These are phyloP conservation scores for Colletotrichum sp. DNA, from an alignment of 2,329 filamentous ascomycete species.

Conservation along the genomic window DNA sequence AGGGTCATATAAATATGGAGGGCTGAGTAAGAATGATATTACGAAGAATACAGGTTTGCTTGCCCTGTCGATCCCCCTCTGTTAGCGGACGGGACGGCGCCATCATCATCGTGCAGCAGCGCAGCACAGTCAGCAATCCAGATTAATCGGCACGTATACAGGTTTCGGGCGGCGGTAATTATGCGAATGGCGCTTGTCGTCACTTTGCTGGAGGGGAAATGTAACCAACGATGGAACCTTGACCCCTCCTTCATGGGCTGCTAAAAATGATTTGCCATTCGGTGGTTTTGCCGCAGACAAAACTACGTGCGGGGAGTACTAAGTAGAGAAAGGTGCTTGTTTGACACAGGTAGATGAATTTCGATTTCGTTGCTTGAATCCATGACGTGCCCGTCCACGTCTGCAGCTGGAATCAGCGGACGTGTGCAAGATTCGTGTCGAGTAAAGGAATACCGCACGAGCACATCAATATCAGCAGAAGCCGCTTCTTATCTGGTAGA, in stretches of 20 bases:
- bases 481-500: not conserved
- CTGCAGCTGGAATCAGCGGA: no score
- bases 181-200: not conserved
- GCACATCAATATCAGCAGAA: not conserved
- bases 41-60: not conserved
- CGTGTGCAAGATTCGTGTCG: rapidly evolving
- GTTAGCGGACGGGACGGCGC: not conserved
- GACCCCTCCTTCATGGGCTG: not conserved
- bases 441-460: not conserved
- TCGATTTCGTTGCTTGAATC: not conserved
- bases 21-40: not conserved
- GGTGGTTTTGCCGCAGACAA: not conserved
- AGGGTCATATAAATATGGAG: not conserved
- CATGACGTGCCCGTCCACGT: no score
- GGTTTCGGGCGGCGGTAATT: not conserved
- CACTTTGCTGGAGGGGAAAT: not conserved
- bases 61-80: not conserved
- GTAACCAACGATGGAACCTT: not conserved
- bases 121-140: not conserved
- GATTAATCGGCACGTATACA: not conserved
- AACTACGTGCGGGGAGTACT: not conserved
- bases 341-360: not conserved
- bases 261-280: not conserved
- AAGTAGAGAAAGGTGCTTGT: not conserved
- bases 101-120: not conserved